Percentiles rank a stretch among this genome's conserved stretches.
These are phyloP conservation scores for Myxozyma melibiosi DNA, from an alignment of 805 yeast species.

Conservation along the genomic window DNA sequence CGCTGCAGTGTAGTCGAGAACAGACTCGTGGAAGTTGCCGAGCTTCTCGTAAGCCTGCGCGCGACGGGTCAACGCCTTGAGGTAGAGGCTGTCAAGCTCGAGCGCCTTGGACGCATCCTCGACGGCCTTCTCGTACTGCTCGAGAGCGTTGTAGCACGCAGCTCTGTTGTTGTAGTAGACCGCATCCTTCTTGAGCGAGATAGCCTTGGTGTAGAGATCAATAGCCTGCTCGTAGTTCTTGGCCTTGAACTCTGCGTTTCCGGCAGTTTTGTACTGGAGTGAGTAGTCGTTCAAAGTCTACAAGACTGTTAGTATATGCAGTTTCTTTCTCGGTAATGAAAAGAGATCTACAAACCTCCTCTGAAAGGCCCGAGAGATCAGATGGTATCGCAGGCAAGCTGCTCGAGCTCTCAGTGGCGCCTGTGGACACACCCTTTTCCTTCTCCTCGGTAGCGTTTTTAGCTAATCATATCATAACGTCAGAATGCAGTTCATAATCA, in stretches of 20 bases:
- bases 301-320: not conserved
- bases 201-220: conserved; percentile 75
- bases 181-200: conserved; percentile 70
- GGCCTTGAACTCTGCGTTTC: conserved; percentile 73
- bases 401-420: not conserved
- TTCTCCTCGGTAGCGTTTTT: conserved; percentile 2
- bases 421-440: conserved; percentile 2
- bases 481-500: not conserved
- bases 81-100: conserved; percentile 81
- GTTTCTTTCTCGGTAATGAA: not conserved
- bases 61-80: conserved; percentile 90
- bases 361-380: conserved; percentile 50
- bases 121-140: conserved; percentile 79
- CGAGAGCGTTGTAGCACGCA: conserved; percentile 86
- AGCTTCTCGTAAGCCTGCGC: conserved; percentile 87
- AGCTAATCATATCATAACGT: not conserved
- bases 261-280: conserved; percentile 80
- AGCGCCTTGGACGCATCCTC: conserved; percentile 87
- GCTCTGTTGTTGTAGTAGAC: conserved; percentile 93
- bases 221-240: conserved; percentile 77
- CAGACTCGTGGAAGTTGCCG: conserved; percentile 78
- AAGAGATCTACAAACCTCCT: conserved; percentile 8
- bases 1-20: conserved; percentile 87
- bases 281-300: conserved; percentile 55
- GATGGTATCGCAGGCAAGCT: conserved; percentile 21